A percentile compares a stretch with the other conserved stretches of the same genome.
phyloP scores from a whole-genome alignment of 257 asterid species.

The Mitragyna speciosa region DNA sequence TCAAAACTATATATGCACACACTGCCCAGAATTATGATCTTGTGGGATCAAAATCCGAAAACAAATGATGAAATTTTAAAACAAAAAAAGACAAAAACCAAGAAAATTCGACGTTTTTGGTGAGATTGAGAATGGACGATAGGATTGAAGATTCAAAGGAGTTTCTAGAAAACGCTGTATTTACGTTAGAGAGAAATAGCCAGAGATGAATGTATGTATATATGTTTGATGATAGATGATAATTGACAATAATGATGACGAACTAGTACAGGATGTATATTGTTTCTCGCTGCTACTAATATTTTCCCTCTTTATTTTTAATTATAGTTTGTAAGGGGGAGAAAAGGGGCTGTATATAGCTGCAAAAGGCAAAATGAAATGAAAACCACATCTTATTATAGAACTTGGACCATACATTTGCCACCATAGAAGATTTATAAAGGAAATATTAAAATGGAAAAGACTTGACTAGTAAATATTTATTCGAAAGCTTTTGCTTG shows the following conservation, averaged over 20 bases:
- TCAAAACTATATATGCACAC: neutral
- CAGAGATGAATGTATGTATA: constrained; percentile 9
- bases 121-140: neutral
- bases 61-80: neutral
- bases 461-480: too few species aligned
- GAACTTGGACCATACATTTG: constrained; percentile 9
- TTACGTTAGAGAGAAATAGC: neutral
- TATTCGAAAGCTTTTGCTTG: too few species aligned
- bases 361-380: constrained; percentile 18
- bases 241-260: constrained; percentile 22
- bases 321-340: neutral
- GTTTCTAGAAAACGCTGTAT: constrained; percentile 15
- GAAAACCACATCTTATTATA: constrained; percentile 17
- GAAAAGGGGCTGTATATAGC: constrained; percentile 4
- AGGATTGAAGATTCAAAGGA: constrained; percentile 15
- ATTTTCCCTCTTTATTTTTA: neutral
- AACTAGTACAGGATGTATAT: constrained; percentile 9
- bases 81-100: too few species aligned
- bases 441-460: too few species aligned
- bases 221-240: constrained; percentile 14
- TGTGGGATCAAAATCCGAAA: constrained; percentile 1
- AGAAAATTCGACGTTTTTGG: neutral
- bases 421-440: neutral
- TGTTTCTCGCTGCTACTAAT: neutral
- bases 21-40: constrained; percentile 4